Evolutionary conservation across 441 rosid species (phyloP).

Genomic region (Adansonia gregorii): DNA sequence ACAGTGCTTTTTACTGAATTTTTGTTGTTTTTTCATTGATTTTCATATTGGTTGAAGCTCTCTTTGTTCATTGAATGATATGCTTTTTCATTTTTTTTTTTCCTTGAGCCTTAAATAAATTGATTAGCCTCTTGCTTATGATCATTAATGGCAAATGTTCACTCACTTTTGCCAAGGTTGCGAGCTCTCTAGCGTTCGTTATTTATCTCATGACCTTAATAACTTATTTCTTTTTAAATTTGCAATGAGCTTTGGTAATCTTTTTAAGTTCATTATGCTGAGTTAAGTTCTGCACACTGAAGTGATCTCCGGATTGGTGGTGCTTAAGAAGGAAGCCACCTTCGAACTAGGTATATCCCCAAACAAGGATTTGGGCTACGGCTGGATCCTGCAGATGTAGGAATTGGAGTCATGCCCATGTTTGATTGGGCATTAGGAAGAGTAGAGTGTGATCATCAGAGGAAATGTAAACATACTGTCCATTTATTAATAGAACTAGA

Average conservation of each 20-base stretch:
- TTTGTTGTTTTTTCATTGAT: neutral
- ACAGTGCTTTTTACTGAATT: neutral
- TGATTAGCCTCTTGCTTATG: neutral
- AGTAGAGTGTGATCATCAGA: neutral
- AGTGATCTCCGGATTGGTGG: neutral
- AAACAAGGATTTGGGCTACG: neutral
- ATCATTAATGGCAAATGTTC: neutral
- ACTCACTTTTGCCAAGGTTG: neutral
- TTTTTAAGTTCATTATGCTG: neutral
- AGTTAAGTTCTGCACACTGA: conserved; percentile 9
- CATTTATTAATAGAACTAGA: neutral
- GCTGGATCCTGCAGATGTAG: neutral
- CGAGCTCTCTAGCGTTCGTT: neutral
- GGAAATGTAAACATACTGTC: neutral
- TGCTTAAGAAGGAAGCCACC: neutral
- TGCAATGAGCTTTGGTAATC: neutral
- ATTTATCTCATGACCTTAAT: neutral
- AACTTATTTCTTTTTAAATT: neutral
- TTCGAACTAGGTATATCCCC: neutral
- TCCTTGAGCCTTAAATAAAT: conserved; percentile 4
- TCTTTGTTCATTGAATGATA: neutral
- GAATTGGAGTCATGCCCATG: neutral
- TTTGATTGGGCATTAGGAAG: neutral
- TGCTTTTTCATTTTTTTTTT: too few species aligned
- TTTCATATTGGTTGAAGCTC: conserved; percentile 8